Conservation (phyloP, 2,329 filamentous ascomycete species). For the Sclerotinia nivalis region DNA sequence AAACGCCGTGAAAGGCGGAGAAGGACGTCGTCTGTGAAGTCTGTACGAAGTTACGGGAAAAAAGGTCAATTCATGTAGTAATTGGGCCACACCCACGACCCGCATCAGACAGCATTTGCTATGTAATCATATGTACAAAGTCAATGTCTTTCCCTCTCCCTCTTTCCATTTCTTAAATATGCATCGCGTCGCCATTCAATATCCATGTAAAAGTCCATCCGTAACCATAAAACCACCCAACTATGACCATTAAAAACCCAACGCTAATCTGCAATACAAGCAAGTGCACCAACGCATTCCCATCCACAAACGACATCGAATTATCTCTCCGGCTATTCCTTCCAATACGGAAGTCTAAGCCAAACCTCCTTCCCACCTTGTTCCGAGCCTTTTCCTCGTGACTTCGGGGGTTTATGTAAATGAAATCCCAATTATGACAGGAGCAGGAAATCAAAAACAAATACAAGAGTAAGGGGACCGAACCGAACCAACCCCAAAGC, state of each 20-base stretch:
- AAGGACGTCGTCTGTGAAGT: neutral
- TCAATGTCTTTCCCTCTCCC: conserved; percentile 12
- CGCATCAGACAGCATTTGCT: conserved; percentile 7
- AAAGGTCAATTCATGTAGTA: conserved; percentile 17
- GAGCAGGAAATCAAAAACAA: conserved; percentile 8
- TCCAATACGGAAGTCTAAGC: neutral
- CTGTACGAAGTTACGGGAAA: conserved; percentile 13
- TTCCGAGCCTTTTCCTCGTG: neutral
- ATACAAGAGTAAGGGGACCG: neutral
- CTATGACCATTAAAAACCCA: conserved; percentile 14
- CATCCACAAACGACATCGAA: neutral
- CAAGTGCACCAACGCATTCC: conserved; percentile 12
- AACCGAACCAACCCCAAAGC: neutral
- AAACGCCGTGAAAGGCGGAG: neutral
- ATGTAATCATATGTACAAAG: conserved; percentile 20
- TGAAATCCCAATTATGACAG: neutral
- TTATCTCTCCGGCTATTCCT: conserved; percentile 7
- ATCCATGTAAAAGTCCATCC: conserved; percentile 16
- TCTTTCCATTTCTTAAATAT: conserved; percentile 16
- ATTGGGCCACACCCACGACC: neutral
- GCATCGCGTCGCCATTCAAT: conserved; percentile 12
- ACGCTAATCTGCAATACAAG: conserved; percentile 20
- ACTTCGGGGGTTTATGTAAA: conserved; percentile 7
- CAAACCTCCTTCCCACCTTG: neutral
- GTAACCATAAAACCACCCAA: conserved; percentile 7